Evolutionary conservation across 2,329 filamentous ascomycete species (phyloP).

Genomic region (Hypoxylon sp.): DNA sequence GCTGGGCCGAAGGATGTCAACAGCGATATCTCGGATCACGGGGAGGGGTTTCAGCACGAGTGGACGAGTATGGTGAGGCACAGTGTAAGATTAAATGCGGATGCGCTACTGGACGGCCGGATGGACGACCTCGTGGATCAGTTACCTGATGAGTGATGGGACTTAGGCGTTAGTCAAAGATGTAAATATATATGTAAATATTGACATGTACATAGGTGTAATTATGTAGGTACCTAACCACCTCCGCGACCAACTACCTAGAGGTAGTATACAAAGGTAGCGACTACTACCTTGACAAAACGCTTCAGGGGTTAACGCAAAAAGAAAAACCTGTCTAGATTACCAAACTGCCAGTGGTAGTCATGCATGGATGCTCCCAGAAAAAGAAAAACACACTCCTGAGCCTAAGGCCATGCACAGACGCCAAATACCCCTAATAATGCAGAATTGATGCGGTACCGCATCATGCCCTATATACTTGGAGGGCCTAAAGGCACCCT

Average conservation of each 20-base stretch:
- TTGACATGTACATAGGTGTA: background rate
- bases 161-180: no score
- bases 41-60: slow-evolving; percentile 51
- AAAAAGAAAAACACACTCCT: slow-evolving; percentile 3
- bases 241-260: no score
- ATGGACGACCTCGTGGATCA: slow-evolving; percentile 51
- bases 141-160: slow-evolving; percentile 47
- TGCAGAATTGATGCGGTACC: slow-evolving; percentile 25
- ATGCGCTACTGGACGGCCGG: slow-evolving; percentile 56
- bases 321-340: background rate
- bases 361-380: slow-evolving; percentile 9
- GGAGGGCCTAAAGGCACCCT: slow-evolving; percentile 14
- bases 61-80: slow-evolving; percentile 57
- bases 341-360: slow-evolving; percentile 1
- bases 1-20: slow-evolving; percentile 55
- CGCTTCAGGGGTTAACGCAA: background rate
- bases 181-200: background rate
- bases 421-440: slow-evolving; percentile 29
- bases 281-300: background rate
- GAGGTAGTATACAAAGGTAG: background rate
- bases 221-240: no score
- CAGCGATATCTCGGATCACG: slow-evolving; percentile 58
- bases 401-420: slow-evolving; percentile 32
- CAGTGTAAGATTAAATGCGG: slow-evolving; percentile 60
- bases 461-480: slow-evolving; percentile 21